Base-by-base conservation (phyloP, 176 grass and related monocot species). In the Raddia guianensis region DNA sequence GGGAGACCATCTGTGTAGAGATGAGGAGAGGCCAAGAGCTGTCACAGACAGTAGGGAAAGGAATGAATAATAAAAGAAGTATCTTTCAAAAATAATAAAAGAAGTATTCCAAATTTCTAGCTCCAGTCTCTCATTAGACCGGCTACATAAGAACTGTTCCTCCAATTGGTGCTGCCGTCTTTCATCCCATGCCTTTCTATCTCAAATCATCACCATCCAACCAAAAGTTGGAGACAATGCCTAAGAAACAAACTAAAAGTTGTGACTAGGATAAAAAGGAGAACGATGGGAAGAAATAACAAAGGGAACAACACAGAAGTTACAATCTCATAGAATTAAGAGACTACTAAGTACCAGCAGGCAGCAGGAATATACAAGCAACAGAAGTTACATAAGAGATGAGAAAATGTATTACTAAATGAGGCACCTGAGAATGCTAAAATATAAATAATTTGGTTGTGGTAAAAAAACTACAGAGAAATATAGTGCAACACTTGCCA, bases 241-340 rank as follows among this genome's bases (percentile, higher is more conserved):
- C 14, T 67, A 65, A 78, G 49, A n/a, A 73, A 78, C 16, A 70
- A 49, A 21, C 43, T 75, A 61, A 32, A 75, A 75, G 62, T 18
- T 68, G 20, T n/a, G 76, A 53, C 16, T 34, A 69, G 40, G 70
- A 42, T 35, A 21, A 80, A 80, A 42, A 46, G 8, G 54, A 10
- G 20, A 75, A 70, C 2, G 15, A 71, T 55, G 37, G 3, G 70
- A 78, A 40, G 46, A 81, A 81, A 45, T 33, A 44, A 45, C 27
- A 48, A 40, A 77, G 16, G 27, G 13, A 45, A 73, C 47, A 21
- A 49, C 32, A 63, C 73, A 35, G 1, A 65, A 74, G 35, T 18
- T 27, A 27, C 27, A 70, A 82, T 55, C 48, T 82, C 56, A 35
- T 4, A 69, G 15, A 58, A 49, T 15, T 59, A 81, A 32, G n/a